Percentiles rank a stretch among this genome's conserved stretches.
Conservation (phyloP, 306 rosid genomes). For the Cyclanthera cordifolia region DNA sequence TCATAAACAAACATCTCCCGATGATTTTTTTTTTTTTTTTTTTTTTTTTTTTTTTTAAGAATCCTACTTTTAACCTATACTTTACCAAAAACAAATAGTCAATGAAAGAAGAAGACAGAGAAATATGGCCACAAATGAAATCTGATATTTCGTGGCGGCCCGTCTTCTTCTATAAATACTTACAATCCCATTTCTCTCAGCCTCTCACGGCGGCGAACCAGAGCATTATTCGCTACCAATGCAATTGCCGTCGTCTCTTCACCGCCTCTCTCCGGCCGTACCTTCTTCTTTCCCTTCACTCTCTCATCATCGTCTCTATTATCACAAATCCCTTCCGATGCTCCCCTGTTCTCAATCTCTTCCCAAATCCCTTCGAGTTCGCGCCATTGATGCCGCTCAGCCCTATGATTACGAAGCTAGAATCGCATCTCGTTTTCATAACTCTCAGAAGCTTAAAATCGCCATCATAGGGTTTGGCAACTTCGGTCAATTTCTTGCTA, state of each 20-base stretch:
- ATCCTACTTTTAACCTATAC: too few relatives aligned
- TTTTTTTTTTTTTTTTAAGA: too few relatives aligned
- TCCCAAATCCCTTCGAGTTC: slow-evolving; percentile 21
- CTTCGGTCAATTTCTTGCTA: slow-evolving; percentile 71
- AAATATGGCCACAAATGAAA: too few relatives aligned
- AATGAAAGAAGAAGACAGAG: too few relatives aligned
- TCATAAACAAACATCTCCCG: too few relatives aligned
- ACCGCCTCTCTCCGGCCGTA: slow-evolving; percentile 9
- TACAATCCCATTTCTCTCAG: not conserved
- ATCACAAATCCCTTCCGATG: not conserved
- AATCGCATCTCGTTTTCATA: slow-evolving; percentile 33
- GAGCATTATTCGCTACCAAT: slow-evolving; percentile 9
- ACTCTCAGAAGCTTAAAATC: slow-evolving; percentile 44
- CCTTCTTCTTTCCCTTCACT: not conserved
- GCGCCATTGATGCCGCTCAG: slow-evolving; percentile 65
- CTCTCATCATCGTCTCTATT: not conserved
- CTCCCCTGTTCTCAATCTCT: not conserved
- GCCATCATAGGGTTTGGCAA: slow-evolving; percentile 66
- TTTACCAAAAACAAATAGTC: too few relatives aligned
- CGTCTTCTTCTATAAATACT: too few relatives aligned
- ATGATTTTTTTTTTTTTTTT: too few relatives aligned
- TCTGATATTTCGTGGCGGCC: too few relatives aligned
- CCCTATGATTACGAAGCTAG: slow-evolving; percentile 51
- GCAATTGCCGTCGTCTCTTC: slow-evolving; percentile 28
- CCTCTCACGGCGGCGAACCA: slow-evolving; percentile 2